A percentile compares a stretch with the other conserved stretches of the same genome.
phyloP scores from a whole-genome alignment of 768 basidiomycete species.

The Gautieria morchelliformis region DNA sequence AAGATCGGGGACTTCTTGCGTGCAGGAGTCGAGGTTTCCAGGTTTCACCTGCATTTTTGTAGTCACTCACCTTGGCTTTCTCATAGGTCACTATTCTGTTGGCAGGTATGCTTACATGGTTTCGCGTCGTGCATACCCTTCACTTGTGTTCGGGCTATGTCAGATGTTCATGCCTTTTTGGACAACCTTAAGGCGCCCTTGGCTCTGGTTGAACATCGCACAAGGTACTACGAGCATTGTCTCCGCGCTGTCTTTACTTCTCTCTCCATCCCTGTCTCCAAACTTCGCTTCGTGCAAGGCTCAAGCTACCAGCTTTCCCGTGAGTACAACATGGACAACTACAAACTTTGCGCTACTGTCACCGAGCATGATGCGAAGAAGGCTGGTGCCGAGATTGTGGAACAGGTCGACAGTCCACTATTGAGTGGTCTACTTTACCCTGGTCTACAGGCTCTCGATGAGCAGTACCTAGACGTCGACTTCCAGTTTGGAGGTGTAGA shows the following conservation, averaged over 20 bases:
- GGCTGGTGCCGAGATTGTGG: constrained; percentile 97
- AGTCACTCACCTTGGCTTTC: background rate
- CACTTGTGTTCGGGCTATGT: background rate
- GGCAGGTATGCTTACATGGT: constrained; percentile 40
- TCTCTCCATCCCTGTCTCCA: constrained; percentile 82
- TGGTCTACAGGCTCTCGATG: constrained; percentile 92
- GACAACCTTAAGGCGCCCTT: constrained; percentile 95
- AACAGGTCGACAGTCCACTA: constrained; percentile 88
- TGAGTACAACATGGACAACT: constrained; percentile 94
- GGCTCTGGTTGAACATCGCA: constrained; percentile 80
- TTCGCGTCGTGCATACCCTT: constrained; percentile 6
- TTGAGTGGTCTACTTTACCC: constrained; percentile 93
- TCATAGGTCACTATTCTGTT: constrained; percentile 65
- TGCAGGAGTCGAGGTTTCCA: constrained; percentile 72
- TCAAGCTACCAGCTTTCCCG: constrained; percentile 86
- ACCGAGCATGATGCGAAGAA: constrained; percentile 96
- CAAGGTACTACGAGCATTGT: constrained; percentile 81
- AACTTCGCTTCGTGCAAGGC: constrained; percentile 77
- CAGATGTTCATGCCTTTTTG: constrained; percentile 94
- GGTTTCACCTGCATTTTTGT: constrained; percentile 1
- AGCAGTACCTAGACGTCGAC: constrained; percentile 90
- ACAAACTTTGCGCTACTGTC: constrained; percentile 82
- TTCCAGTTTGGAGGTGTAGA: constrained; percentile 99
- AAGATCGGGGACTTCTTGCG: constrained; percentile 95
- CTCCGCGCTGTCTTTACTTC: constrained; percentile 78